Evolutionary conservation across 768 basidiomycete genomes (phyloP).

Genomic region (Termitomyces sp.): DNA sequence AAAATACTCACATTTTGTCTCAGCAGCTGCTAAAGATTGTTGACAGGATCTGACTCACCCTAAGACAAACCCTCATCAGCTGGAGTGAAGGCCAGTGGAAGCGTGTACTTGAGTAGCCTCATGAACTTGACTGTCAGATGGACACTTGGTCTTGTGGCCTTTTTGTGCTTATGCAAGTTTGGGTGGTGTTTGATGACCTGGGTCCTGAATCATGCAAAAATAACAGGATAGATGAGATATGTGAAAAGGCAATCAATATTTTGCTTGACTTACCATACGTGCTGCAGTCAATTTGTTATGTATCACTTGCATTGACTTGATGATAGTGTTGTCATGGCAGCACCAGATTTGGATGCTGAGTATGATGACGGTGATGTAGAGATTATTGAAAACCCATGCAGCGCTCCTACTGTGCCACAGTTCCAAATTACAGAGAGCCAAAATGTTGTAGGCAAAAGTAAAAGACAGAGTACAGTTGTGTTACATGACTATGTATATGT

Average conservation of each 20-base stretch:
- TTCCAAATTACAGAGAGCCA: background rate
- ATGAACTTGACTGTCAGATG: background rate
- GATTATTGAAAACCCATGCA: background rate
- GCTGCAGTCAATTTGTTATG: background rate
- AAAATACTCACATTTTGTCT: too few species aligned
- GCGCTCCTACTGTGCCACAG: background rate
- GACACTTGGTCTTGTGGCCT: background rate
- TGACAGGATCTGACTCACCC: background rate
- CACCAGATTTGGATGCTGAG: background rate
- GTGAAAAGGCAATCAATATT: background rate
- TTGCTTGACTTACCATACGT: background rate
- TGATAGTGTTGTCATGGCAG: background rate
- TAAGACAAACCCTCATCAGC: background rate
- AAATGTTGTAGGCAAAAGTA: background rate
- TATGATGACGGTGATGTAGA: background rate
- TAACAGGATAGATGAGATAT: background rate
- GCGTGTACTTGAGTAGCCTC: background rate
- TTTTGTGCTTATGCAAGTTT: background rate
- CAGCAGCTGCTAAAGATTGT: background rate
- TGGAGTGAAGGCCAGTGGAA: background rate
- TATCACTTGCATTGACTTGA: background rate
- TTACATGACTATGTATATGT: too few species aligned
- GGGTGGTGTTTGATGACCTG: background rate
- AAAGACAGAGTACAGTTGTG: background rate
- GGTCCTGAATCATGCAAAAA: background rate